Evolutionary conservation across 1,284 basidiomycete genomes (phyloP).

Genomic region (Ustilago curta): DNA sequence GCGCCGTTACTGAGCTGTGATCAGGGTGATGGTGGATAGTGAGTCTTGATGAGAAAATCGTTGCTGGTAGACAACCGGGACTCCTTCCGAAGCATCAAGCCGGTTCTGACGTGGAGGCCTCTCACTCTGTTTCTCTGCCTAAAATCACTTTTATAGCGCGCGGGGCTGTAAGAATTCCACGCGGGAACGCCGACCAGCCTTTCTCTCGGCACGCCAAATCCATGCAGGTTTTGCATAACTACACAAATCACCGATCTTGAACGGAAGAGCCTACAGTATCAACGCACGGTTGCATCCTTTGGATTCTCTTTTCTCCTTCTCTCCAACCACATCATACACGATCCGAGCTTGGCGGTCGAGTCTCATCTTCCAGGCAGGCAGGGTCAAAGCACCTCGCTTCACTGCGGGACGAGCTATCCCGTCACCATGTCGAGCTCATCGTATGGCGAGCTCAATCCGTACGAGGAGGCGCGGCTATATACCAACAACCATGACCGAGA

Average conservation of each 20-base stretch:
- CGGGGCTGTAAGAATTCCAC: conserved; percentile 8
- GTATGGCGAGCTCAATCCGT: conserved; percentile 51
- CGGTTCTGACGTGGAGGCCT: conserved; percentile 33
- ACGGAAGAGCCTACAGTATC: too few species aligned
- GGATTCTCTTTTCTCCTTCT: not conserved
- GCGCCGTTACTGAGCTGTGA: not conserved
- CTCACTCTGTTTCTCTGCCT: not conserved
- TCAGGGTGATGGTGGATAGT: not conserved
- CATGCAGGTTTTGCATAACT: too few species aligned
- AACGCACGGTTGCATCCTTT: conserved; percentile 5
- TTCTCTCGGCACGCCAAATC: not conserved
- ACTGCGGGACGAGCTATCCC: not conserved
- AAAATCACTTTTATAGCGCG: not conserved
- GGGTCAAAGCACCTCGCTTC: not conserved
- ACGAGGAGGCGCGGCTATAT: conserved; percentile 87
- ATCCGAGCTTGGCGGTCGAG: not conserved
- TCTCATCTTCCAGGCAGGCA: not conserved
- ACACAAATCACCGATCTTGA: too few species aligned
- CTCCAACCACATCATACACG: too few species aligned
- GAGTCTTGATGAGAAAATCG: not conserved
- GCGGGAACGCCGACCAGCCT: conserved; percentile 18
- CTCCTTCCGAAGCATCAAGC: conserved; percentile 7
- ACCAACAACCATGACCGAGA: conserved; percentile 89
- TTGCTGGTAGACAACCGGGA: not conserved
- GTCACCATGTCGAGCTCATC: conserved; percentile 38